Conservation (phyloP, 1,139 yeast genomes). For the Saccharomycopsis crataegensis region DNA sequence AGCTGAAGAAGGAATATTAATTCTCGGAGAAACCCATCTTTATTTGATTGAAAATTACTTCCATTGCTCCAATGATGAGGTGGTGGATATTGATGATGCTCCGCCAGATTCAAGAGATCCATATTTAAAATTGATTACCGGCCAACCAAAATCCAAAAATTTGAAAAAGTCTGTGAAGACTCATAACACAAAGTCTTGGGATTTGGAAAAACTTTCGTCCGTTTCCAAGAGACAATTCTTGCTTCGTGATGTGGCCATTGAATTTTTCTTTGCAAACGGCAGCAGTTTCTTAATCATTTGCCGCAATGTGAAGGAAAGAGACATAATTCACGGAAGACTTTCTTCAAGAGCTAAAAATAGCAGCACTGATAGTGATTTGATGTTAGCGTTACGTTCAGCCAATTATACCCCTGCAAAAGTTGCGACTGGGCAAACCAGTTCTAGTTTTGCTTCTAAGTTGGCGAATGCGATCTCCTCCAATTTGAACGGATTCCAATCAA, state of each 20-base stretch:
- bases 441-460: conserved; percentile 31
- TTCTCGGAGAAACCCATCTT: conserved; percentile 54
- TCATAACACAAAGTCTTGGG: conserved; percentile 51
- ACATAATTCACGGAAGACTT: conserved; percentile 43
- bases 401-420: conserved; percentile 23
- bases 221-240: conserved; percentile 68
- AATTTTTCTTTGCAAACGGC: conserved; percentile 67
- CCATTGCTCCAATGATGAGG: conserved; percentile 47
- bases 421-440: conserved; percentile 6
- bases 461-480: conserved; percentile 33
- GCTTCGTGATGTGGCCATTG: conserved; percentile 71
- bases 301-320: conserved; percentile 43
- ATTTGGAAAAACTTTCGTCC: conserved; percentile 46
- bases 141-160: conserved; percentile 25
- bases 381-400: conserved; percentile 43
- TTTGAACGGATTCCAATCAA: conserved; percentile 34
- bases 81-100: conserved; percentile 61
- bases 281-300: conserved; percentile 59
- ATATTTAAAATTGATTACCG: conserved; percentile 51
- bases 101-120: conserved; percentile 56
- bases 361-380: conserved; percentile 42
- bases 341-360: conserved; percentile 39
- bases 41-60: conserved; percentile 67
- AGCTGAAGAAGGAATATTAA: conserved; percentile 64
- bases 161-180: conserved; percentile 28